Conservation (phyloP, 768 basidiomycete species). For the Plicaturopsis crispa region DNA sequence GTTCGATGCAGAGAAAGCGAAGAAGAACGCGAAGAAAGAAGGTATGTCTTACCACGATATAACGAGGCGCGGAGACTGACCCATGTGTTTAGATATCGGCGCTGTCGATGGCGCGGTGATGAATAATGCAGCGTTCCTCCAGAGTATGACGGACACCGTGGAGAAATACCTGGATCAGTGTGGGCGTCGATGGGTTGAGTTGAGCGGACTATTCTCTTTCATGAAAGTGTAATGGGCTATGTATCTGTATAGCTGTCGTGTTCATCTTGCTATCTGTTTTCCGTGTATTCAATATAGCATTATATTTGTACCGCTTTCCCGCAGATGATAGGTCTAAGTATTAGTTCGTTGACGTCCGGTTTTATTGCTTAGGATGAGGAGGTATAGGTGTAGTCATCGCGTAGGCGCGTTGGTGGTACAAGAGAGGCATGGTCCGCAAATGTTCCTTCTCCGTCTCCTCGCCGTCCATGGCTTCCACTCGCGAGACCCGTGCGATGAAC, state of each 20-base stretch:
- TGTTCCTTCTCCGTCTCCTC: slow-evolving; percentile 8
- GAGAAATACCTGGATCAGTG: slow-evolving; percentile 81
- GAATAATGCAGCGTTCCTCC: slow-evolving; percentile 47
- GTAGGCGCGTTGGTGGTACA: slow-evolving; percentile 39
- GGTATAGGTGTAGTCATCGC: slow-evolving; percentile 22
- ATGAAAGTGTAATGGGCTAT: slow-evolving; percentile 47
- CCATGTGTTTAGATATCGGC: too few species aligned
- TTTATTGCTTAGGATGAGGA: not conserved
- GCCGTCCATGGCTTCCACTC: slow-evolving; percentile 37
- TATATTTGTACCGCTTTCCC: too few species aligned
- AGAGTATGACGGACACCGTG: slow-evolving; percentile 46
- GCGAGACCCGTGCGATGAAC: slow-evolving; percentile 49
- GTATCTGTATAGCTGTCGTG: slow-evolving; percentile 1
- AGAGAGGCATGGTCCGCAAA: slow-evolving; percentile 26
- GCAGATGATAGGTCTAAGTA: too few species aligned
- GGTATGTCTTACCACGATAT: slow-evolving; percentile 22
- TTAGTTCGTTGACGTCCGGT: not conserved
- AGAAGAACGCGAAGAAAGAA: slow-evolving; percentile 36
- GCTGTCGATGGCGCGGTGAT: too few species aligned
- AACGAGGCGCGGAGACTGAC: too few species aligned
- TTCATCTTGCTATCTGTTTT: too few species aligned
- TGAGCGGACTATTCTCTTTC: slow-evolving; percentile 73
- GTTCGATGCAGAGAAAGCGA: slow-evolving; percentile 65
- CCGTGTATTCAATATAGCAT: too few species aligned
- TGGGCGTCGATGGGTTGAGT: slow-evolving; percentile 85